Base-by-base conservation (phyloP, 352 stramenopile species). In the Pythium guiyangense region DNA sequence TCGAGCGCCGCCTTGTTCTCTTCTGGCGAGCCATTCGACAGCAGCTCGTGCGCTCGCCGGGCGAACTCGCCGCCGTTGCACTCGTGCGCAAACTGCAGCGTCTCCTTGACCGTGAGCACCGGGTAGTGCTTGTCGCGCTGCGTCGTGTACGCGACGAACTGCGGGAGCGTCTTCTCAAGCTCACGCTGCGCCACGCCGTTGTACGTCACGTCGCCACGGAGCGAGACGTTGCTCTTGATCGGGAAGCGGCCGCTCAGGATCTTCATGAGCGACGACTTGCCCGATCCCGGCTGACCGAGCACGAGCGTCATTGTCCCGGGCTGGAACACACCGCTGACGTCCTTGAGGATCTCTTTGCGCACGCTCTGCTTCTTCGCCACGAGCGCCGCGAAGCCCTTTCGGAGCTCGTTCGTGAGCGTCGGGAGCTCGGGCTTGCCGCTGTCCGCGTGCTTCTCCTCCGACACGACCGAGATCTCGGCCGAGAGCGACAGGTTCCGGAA, bases 51-150 rank as follows among this genome's bases (percentile, higher is more conserved):
- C n/a, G n/a, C 0, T 57, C 52, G 1, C 22, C 40, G 27, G 39
- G 52, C 8, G n/a, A 17, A 4, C 43, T 78, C 60, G 8, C 58
- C 64, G 3, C 70, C 69, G 26, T 47, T 70, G 44, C 70, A 76
- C 4, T 44, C 27, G 59, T 81, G 62, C 0, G 76, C 70, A 49
- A 81, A 84, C 42, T 77, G 52, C 0, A 84, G n/a, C n/a, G n/a
- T n/a, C n/a, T n/a, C n/a, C n/a, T n/a, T n/a, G n/a, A n/a, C n/a
- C n/a, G n/a, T n/a, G 62, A 86, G 55, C n/a, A 44, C 69, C 3
- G 76, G 62, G 97, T 92, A 96, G 77, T 35, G 90, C 96, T 66
- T 97, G 68, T 97, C 89, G 25, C 63, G 57, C 52, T 75, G 69
- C 2, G 11, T 58, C 22, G 61, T 46, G 48, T 76, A 74, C 22